Base-by-base conservation (phyloP, 441 rosid genomes). In the Adansonia grandidieri region DNA sequence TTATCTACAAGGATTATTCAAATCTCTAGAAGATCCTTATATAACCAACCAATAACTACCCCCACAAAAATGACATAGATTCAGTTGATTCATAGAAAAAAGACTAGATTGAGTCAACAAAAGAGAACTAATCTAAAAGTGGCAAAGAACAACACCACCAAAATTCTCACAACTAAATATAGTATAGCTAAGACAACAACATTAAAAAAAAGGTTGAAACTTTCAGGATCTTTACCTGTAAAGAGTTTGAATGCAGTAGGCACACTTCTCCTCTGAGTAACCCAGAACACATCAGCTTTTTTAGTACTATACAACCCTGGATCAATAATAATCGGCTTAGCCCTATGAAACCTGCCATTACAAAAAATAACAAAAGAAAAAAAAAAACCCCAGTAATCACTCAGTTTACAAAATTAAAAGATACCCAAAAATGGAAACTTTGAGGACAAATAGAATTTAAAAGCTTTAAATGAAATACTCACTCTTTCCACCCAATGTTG, bases 401-500 rank as follows among this genome's bases (percentile, higher is more conserved):
- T 9, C 20, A 75, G 70, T 45, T 69, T 37, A 74, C 78, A 57
- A 6, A 54, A 64, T 70, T 64, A 17, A 56, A 56, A 57, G 13
- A 51, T 10, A 76, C 62, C 64, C 64, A 22, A 74, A 71, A 58
- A 45, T 73, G 76, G 48, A 32, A 76, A 71, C 10, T 58, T 4
- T 5, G 15, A 53, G 80, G 54, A 62, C 62, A 78, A 56, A 67
- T 20, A 71, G 44, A 68, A 17, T 42, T 17, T 28, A 22, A 76
- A 51, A 37, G 62, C 17, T 22, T 42, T n/a, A 17, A 17, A 42
- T 56, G 37, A 58, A 66, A 50, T 56, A 85, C 98, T 95, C 82
- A 95, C 98, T 92, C 98, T 86, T 95, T 95, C 99, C 99, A 95
- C 28, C 98, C 98, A 88, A 95, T 95, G 82, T 91, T 83, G 78